Conservation (phyloP, 129 eudicot genomes). For the Saussurea involucrata region DNA sequence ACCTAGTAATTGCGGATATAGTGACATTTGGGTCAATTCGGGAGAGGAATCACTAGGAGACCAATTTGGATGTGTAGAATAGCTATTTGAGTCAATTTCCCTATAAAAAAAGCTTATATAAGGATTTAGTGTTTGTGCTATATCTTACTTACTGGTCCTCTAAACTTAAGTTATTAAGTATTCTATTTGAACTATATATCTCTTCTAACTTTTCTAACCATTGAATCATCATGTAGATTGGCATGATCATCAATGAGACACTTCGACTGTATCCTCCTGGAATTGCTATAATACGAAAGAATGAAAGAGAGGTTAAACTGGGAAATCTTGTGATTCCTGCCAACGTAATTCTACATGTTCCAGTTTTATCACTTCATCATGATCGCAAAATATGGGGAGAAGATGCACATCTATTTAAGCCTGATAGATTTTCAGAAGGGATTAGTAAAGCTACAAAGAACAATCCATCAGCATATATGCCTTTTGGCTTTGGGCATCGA, state of each 20-base stretch:
- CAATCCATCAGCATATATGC: slow-evolving; percentile 43
- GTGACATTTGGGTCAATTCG: no score
- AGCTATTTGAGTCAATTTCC: no score
- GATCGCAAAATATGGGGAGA: slow-evolving; percentile 56
- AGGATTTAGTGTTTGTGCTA: background rate
- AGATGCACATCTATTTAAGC: slow-evolving; percentile 50
- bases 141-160: no score
- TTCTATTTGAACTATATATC: background rate
- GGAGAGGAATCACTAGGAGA: no score
- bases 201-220: background rate
- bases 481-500: slow-evolving; percentile 51
- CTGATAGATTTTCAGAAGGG: slow-evolving; percentile 50
- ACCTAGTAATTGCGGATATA: no score
- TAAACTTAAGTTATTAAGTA: background rate
- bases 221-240: slow-evolving; percentile 32
- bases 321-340: slow-evolving; percentile 33
- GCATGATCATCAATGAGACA: slow-evolving; percentile 53
- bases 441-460: slow-evolving; percentile 45
- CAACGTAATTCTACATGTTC: slow-evolving; percentile 26
- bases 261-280: slow-evolving; percentile 56
- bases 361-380: slow-evolving; percentile 49
- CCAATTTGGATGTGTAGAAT: no score
- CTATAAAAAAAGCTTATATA: no score
- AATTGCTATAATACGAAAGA: slow-evolving; percentile 17
- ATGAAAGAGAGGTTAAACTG: slow-evolving; percentile 18